phyloP scores from a whole-genome alignment of 139 green algal species.

The Chlorella sp. region DNA sequence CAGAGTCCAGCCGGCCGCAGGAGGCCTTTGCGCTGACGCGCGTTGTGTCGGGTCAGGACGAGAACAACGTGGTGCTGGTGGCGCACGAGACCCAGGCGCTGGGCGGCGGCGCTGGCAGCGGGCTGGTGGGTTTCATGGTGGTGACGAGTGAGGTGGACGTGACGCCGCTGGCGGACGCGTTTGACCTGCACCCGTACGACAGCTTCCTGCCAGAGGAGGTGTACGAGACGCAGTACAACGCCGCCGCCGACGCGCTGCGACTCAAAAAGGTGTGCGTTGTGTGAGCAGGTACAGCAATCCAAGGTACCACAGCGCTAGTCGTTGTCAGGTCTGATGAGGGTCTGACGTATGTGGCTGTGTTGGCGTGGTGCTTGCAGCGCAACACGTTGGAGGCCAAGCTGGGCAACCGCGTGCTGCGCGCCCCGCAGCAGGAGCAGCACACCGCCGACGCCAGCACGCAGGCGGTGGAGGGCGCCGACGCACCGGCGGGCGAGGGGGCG shows the following conservation, averaged over 20 bases:
- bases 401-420: slow-evolving; percentile 1
- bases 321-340: too few relatives aligned
- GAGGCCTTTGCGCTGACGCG: slow-evolving; percentile 58
- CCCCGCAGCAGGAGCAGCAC: neutral
- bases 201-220: slow-evolving; percentile 44
- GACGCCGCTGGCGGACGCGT: slow-evolving; percentile 32
- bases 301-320: too few relatives aligned
- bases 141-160: slow-evolving; percentile 47
- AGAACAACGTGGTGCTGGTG: slow-evolving; percentile 46
- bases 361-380: neutral
- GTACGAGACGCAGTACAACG: slow-evolving; percentile 33
- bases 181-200: slow-evolving; percentile 60
- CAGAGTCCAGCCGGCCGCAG: slow-evolving; percentile 30
- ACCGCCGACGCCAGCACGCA: neutral
- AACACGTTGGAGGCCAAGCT: slow-evolving; percentile 1
- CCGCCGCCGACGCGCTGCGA: slow-evolving; percentile 7
- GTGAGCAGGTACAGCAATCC: too few relatives aligned
- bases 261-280: slow-evolving; percentile 9
- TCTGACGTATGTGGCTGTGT: neutral
- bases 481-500: neutral
- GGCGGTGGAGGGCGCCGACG: neutral
- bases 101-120: neutral
- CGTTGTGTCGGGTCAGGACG: slow-evolving; percentile 43
- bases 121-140: slow-evolving; percentile 47
- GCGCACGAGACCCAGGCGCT: slow-evolving; percentile 17